Base-by-base conservation (phyloP, 148 eudicot genomes). In the Linanthus parryae region DNA sequence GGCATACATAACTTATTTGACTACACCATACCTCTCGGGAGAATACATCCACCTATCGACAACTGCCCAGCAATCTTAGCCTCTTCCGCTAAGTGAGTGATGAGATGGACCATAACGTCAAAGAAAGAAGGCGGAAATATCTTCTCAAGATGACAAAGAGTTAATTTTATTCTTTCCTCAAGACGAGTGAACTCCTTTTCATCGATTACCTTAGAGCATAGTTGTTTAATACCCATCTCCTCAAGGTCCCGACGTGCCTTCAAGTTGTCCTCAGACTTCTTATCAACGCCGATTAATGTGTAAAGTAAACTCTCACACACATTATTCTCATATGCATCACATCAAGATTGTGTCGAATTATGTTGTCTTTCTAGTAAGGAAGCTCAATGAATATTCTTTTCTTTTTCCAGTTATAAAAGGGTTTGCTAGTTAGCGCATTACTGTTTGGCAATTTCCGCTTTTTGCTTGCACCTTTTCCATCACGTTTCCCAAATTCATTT, bases 261-360 rank as follows among this genome's bases (percentile, higher is more conserved):
- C 5, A 28, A n/a, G 17, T 37, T 36, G n/a, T 59, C 65, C 17
- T 54, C 34, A 3, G 20, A 8, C n/a, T 54, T 66, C n/a, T 49
- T 30, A 3, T 36, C 33, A 7, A 56, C 31, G 18, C 46, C 31
- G 15, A 61, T 14, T 42, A 61, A 23, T 20, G 62, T 68, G 3
- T 56, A n/a, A n/a, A 68, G 3, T 2, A 68, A 0, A 20, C 34
- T 62, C 11, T 41, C 58, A 34, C 56, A 62, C 1, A 51, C 9
- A 29, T 52, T 52, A 12, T 62, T 60, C 40, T 46, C 49, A 4
- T 56, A 16, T 64, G 58, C 67, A 63, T 63, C 23, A 61, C 3
- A 24, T 61, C 49, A 31, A 54, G 37, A 33, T 10, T 10, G 10
- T 33, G 37, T 33, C 37, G 10, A 33, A 33, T 33, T n/a, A n/a